A percentile compares a stretch with the other conserved stretches of the same genome.
Evolutionary conservation across 495 filamentous ascomycete genomes (phyloP).

Genomic region (Podospora sp.): DNA sequence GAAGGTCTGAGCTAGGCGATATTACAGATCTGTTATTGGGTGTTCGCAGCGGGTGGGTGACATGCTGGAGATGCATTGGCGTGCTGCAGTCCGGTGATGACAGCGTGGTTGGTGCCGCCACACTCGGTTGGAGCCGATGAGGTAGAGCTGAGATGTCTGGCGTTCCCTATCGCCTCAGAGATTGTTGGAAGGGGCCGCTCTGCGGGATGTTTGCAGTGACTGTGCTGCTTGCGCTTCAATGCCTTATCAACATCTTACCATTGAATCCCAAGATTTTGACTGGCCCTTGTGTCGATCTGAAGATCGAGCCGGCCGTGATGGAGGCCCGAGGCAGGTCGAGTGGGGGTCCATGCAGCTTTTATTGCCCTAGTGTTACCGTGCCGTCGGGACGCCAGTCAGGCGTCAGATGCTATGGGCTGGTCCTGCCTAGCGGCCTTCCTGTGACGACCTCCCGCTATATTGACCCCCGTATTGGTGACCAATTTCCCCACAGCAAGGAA

Average conservation of each 20-base stretch:
- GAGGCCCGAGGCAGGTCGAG: not conserved
- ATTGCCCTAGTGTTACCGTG: not conserved
- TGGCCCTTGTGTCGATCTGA: not conserved
- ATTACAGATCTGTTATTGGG: not conserved
- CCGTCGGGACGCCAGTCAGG: not conserved
- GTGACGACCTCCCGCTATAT: not conserved
- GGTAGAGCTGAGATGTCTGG: not conserved
- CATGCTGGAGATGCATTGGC: not conserved
- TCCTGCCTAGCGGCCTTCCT: slow-evolving; percentile 16
- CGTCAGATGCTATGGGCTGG: not conserved
- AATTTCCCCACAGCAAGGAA: not conserved
- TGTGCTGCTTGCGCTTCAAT: too few relatives aligned
- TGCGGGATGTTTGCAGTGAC: too few relatives aligned
- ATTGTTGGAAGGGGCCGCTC: too few relatives aligned
- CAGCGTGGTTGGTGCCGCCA: not conserved
- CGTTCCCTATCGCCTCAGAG: too few relatives aligned
- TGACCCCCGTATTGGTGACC: not conserved
- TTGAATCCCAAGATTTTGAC: too few relatives aligned
- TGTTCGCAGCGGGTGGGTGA: not conserved
- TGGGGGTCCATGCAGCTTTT: not conserved
- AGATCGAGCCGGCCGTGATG: not conserved
- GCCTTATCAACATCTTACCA: too few relatives aligned
- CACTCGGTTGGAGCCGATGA: not conserved
- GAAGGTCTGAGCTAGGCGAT: not conserved
- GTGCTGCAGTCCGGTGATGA: not conserved